Percentiles rank a stretch among this genome's conserved stretches.
These are phyloP conservation scores for Albophoma yamanashiensis DNA, from an alignment of 2,329 filamentous ascomycete species.

Conservation along the genomic window DNA sequence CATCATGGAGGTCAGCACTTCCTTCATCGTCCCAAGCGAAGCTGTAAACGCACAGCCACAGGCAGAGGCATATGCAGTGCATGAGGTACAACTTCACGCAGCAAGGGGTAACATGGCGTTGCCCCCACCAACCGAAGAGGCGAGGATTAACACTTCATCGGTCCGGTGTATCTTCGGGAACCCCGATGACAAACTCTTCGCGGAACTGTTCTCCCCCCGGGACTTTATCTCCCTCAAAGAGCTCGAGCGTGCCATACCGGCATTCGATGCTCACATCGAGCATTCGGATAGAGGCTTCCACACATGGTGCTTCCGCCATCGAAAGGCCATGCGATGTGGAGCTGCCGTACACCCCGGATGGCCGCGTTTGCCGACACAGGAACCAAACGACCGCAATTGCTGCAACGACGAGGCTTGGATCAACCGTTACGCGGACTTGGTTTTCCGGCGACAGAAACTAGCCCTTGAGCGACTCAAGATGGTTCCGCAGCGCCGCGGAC, in stretches of 20 bases:
- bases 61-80: neutral
- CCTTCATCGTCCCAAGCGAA: neutral
- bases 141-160: neutral
- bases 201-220: neutral
- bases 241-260: neutral
- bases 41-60: neutral
- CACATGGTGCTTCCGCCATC: neutral
- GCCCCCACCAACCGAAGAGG: neutral
- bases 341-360: neutral
- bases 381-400: neutral
- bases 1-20: neutral
- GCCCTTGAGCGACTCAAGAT: neutral
- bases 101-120: neutral
- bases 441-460: neutral
- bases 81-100: neutral
- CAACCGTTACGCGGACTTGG: neutral
- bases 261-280: neutral
- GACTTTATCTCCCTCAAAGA: neutral
- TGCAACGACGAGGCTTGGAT: neutral
- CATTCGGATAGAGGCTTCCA: neutral
- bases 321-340: neutral
- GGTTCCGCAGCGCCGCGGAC: neutral
- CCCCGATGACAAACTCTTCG: neutral
- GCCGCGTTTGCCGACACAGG: neutral
- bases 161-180: neutral